Conservation (phyloP, 257 asterid species). For the Agastache rugosa region DNA sequence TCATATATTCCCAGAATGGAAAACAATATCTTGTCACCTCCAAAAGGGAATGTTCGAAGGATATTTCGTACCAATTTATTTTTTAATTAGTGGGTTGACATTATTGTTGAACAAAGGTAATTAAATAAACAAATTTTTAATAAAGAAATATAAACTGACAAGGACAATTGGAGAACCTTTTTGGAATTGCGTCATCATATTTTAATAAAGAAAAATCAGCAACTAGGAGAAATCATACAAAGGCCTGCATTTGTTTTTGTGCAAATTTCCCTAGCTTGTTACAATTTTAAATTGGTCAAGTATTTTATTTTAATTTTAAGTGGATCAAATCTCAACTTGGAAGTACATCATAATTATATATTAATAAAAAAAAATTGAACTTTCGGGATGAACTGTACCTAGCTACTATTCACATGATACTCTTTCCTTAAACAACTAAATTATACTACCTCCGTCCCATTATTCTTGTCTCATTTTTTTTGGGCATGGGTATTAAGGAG, state of each 20-base stretch:
- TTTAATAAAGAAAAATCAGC: not conserved
- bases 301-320: not conserved
- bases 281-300: not conserved
- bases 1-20: constrained; percentile 3
- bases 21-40: constrained; percentile 35
- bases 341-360: not conserved
- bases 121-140: constrained; percentile 12
- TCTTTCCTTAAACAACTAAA: not conserved
- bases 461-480: too few species aligned
- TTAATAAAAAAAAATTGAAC: not conserved
- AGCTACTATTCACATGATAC: not conserved
- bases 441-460: too few species aligned
- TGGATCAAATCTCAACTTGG: constrained; percentile 6
- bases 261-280: not conserved
- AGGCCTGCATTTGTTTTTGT: constrained; percentile 30
- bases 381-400: not conserved
- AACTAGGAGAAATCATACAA: constrained; percentile 9
- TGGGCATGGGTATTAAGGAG: too few species aligned
- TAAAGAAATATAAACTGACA: constrained; percentile 24
- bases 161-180: constrained; percentile 30
- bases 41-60: constrained; percentile 43
- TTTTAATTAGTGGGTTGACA: constrained; percentile 39
- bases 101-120: constrained; percentile 22
- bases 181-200: constrained; percentile 29
- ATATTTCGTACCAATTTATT: constrained; percentile 24